A percentile compares a stretch with the other conserved stretches of the same genome.
Conservation (phyloP, 352 stramenopile genomes). For the Pythium apleroticum region DNA sequence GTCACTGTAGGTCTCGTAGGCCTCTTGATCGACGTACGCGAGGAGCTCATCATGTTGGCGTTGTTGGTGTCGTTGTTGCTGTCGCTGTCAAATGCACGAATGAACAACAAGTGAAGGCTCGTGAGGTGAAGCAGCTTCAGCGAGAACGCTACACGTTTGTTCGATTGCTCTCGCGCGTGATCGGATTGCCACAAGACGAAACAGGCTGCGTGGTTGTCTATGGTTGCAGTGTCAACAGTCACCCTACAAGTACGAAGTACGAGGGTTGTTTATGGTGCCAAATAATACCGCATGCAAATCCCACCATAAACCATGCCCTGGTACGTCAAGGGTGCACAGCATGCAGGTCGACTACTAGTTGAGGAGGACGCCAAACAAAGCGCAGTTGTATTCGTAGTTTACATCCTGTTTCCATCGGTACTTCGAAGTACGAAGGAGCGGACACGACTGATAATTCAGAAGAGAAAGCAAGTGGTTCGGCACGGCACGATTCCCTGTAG, state of each 20-base stretch:
- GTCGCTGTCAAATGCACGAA: neutral
- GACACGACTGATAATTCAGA: conserved; percentile 3
- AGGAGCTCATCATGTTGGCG: conserved; percentile 29
- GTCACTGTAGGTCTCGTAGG: conserved; percentile 42
- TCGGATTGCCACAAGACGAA: neutral
- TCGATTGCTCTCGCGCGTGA: too few relatives aligned
- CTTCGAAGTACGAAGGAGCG: neutral
- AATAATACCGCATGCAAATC: neutral
- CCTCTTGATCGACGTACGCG: conserved; percentile 42
- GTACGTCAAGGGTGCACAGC: too few relatives aligned
- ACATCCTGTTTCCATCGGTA: neutral
- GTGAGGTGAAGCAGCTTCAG: too few relatives aligned
- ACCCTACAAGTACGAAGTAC: neutral
- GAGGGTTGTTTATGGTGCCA: neutral
- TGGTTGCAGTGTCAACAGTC: neutral
- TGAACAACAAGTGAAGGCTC: neutral
- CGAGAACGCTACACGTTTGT: too few relatives aligned
- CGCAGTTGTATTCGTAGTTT: conserved; percentile 3
- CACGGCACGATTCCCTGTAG: neutral
- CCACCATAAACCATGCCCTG: neutral
- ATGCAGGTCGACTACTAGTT: too few relatives aligned
- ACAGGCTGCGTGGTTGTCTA: neutral
- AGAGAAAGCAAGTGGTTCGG: neutral
- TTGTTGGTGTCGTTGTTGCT: conserved; percentile 9
- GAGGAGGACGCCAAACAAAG: neutral